phyloP scores from a whole-genome alignment of 1,284 basidiomycete genomes.

The Ganoderma resinaceum region DNA sequence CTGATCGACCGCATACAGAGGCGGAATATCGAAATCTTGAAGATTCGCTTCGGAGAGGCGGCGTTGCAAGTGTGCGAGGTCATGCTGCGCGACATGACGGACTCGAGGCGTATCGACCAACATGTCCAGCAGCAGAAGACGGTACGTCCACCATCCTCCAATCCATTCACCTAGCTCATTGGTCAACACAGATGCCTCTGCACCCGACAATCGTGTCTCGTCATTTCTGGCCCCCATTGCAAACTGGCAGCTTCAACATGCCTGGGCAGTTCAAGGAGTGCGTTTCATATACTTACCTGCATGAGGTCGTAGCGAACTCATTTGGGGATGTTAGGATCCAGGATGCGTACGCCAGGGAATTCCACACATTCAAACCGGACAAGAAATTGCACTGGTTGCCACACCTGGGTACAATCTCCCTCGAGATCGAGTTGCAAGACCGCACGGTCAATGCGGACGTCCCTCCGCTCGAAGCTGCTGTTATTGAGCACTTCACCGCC shows the following conservation, averaged over 20 bases:
- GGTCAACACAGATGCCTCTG: conserved; percentile 61
- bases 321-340: conserved; percentile 61
- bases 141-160: conserved; percentile 48
- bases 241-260: conserved; percentile 76
- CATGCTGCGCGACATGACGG: conserved; percentile 95
- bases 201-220: conserved; percentile 91
- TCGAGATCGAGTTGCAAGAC: conserved; percentile 85
- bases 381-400: conserved; percentile 89
- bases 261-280: conserved; percentile 85
- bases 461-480: conserved; percentile 86
- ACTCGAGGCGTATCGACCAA: conserved; percentile 87
- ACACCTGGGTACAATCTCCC: conserved; percentile 81
- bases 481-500: conserved; percentile 86
- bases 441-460: conserved; percentile 79
- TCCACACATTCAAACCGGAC: conserved; percentile 85
- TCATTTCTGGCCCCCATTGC: conserved; percentile 92
- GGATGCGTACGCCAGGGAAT: conserved; percentile 78
- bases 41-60: conserved; percentile 91
- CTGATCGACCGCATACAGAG: conserved; percentile 55
- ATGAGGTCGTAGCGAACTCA: conserved; percentile 5
- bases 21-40: conserved; percentile 90
- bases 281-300: conserved; percentile 35
- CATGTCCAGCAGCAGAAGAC: conserved; percentile 79
- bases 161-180: conserved; percentile 8
- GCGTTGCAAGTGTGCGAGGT: conserved; percentile 94